A percentile compares a stretch with the other conserved stretches of the same genome.
These are phyloP conservation scores for Fusarium hostae DNA, from an alignment of 2,329 filamentous ascomycete species.

Conservation along the genomic window DNA sequence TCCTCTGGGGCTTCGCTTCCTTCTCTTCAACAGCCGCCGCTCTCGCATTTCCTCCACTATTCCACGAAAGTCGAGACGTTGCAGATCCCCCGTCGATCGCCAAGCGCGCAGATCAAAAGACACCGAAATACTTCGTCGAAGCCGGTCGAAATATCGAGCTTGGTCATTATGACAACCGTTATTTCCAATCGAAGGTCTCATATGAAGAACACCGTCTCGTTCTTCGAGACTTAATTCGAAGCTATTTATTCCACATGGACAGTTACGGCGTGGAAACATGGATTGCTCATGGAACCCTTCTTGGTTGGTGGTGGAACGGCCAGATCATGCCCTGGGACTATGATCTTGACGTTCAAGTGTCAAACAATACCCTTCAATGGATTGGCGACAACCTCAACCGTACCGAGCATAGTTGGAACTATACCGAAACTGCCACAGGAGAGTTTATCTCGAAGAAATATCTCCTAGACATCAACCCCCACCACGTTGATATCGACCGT, in stretches of 20 bases:
- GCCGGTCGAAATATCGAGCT: slow-evolving; percentile 69
- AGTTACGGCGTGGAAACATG: slow-evolving; percentile 79
- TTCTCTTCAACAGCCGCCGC: slow-evolving; percentile 27
- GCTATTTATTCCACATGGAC: slow-evolving; percentile 76
- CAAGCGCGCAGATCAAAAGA: slow-evolving; percentile 28
- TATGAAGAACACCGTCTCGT: slow-evolving; percentile 75
- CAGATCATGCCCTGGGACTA: slow-evolving; percentile 85
- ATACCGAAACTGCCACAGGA: slow-evolving; percentile 54
- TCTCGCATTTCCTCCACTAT: slow-evolving; percentile 32
- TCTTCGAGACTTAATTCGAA: slow-evolving; percentile 75
- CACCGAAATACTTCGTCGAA: slow-evolving; percentile 73
- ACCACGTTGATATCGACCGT: slow-evolving; percentile 68
- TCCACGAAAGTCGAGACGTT: neutral
- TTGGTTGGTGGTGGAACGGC: slow-evolving; percentile 92
- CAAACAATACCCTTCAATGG: slow-evolving; percentile 71
- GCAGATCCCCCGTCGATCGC: neutral
- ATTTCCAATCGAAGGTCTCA: slow-evolving; percentile 69
- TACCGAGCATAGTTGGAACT: slow-evolving; percentile 70
- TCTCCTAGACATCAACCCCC: slow-evolving; percentile 81
- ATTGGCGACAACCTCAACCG: slow-evolving; percentile 75
- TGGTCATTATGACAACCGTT: slow-evolving; percentile 80
- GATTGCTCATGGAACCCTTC: slow-evolving; percentile 85
- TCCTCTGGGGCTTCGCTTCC: slow-evolving; percentile 43
- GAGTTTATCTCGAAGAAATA: slow-evolving; percentile 62
- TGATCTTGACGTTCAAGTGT: slow-evolving; percentile 85